These are phyloP conservation scores for Pisolithus orientalis DNA, from an alignment of 768 basidiomycete species.

Conservation along the genomic window DNA sequence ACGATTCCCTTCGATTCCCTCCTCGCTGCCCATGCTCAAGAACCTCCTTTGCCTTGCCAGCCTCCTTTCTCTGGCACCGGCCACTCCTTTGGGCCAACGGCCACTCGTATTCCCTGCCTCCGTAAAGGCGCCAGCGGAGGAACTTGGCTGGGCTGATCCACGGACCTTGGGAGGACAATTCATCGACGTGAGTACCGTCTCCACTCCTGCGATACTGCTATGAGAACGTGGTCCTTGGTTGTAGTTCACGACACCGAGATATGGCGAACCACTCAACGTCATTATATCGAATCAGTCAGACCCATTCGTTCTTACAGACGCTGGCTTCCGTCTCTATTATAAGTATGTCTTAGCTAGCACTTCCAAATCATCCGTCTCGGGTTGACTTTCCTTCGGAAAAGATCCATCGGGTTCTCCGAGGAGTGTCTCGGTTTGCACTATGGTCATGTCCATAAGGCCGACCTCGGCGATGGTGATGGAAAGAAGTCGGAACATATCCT, in stretches of 20 bases:
- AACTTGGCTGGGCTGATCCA: constrained; percentile 57
- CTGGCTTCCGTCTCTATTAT: constrained; percentile 62
- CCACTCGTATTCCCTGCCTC: constrained; percentile 7
- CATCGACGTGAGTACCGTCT: constrained; percentile 54
- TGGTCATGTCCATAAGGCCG: constrained; percentile 69
- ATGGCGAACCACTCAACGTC: constrained; percentile 80
- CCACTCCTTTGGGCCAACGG: constrained; percentile 2
- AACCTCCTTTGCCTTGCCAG: background rate
- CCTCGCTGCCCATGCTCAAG: background rate
- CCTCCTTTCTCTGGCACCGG: constrained; percentile 5
- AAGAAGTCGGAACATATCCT: constrained; percentile 63
- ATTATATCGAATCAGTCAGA: constrained; percentile 77
- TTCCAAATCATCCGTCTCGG: background rate
- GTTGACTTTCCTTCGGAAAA: constrained; percentile 18
- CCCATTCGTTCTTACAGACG: constrained; percentile 70
- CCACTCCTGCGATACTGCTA: background rate
- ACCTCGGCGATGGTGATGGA: constrained; percentile 80
- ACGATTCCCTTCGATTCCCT: background rate
- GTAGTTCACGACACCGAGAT: constrained; percentile 57
- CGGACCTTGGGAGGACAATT: constrained; percentile 65
- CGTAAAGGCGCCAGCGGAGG: constrained; percentile 13
- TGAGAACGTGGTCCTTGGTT: background rate
- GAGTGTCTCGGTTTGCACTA: constrained; percentile 80
- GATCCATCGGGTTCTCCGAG: constrained; percentile 75
- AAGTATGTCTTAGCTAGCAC: constrained; percentile 37